These are phyloP conservation scores for Hordeum pubiflorum DNA, from an alignment of 202 grass and related monocot species.

Conservation along the genomic window DNA sequence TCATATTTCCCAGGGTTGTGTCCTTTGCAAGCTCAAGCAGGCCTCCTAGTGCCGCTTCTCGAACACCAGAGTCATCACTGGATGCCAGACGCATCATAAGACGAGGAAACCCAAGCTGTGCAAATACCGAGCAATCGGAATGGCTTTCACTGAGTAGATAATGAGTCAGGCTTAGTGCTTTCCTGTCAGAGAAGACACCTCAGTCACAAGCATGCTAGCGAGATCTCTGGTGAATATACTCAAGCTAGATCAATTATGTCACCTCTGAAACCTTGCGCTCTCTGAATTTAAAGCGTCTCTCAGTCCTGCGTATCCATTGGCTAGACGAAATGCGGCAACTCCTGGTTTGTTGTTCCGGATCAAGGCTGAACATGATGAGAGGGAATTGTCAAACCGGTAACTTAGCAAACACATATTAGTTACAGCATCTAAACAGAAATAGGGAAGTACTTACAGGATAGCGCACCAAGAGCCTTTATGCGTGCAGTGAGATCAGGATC, in stretches of 20 bases:
- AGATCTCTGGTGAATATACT: not conserved
- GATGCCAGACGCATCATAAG: constrained; percentile 68
- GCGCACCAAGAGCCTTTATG: constrained; percentile 82
- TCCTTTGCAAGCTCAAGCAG: constrained; percentile 72
- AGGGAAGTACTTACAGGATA: constrained; percentile 57
- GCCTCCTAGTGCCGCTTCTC: constrained; percentile 72
- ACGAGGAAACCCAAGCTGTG: constrained; percentile 62
- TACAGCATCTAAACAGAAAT: not conserved
- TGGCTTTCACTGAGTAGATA: constrained; percentile 71
- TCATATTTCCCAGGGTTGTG: constrained; percentile 32
- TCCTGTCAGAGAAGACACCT: constrained; percentile 38
- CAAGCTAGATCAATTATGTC: not conserved
- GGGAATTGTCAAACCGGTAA: not conserved
- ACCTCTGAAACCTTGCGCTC: constrained; percentile 81
- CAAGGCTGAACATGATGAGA: constrained; percentile 53
- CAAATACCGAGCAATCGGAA: constrained; percentile 56
- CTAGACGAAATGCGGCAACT: constrained; percentile 63
- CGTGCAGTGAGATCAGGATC: constrained; percentile 83
- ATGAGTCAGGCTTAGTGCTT: constrained; percentile 63
- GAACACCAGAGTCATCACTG: constrained; percentile 63
- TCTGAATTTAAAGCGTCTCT: constrained; percentile 74
- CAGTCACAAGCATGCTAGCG: not conserved
- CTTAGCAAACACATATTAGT: not conserved
- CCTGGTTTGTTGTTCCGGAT: constrained; percentile 76
- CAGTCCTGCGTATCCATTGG: constrained; percentile 74